Percentiles rank a stretch among this genome's conserved stretches.
phyloP scores from a whole-genome alignment of 768 basidiomycete genomes.

The Boletus pseudo-olivaceus region DNA sequence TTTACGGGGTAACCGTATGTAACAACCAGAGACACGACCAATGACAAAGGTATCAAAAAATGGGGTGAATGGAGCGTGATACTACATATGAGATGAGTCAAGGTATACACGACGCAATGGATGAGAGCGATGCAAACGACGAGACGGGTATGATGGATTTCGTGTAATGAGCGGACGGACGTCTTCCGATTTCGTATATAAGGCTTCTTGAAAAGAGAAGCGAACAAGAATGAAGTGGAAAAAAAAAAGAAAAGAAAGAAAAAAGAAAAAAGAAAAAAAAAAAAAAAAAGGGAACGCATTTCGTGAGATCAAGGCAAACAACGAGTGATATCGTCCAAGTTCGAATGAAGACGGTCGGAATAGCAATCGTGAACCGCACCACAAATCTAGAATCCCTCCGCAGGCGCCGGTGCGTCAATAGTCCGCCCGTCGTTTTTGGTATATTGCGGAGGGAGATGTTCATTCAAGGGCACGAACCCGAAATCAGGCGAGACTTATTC shows the following conservation, averaged over 20 bases:
- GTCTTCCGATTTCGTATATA: slow-evolving; percentile 36
- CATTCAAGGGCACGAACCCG: slow-evolving; percentile 80
- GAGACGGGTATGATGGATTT: slow-evolving; percentile 32
- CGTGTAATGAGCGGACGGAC: slow-evolving; percentile 34
- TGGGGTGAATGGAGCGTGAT: slow-evolving; percentile 33
- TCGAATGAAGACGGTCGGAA: slow-evolving; percentile 31
- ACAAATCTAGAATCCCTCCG: slow-evolving; percentile 30
- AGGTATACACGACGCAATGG: slow-evolving; percentile 37
- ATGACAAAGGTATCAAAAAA: slow-evolving; percentile 34
- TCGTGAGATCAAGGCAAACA: slow-evolving; percentile 32
- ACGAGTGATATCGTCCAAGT: slow-evolving; percentile 30
- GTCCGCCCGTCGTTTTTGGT: slow-evolving; percentile 52
- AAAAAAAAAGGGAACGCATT: slow-evolving; percentile 30
- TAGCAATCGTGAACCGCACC: slow-evolving; percentile 27
- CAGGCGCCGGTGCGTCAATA: slow-evolving; percentile 33
- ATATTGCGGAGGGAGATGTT: slow-evolving; percentile 65
- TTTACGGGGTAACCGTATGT: slow-evolving; percentile 39
- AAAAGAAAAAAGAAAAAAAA: not conserved
- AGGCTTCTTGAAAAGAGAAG: slow-evolving; percentile 25
- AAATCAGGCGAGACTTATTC: slow-evolving; percentile 75
- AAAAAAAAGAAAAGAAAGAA: not conserved
- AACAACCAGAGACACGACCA: slow-evolving; percentile 22
- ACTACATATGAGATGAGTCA: slow-evolving; percentile 36
- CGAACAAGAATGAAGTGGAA: slow-evolving; percentile 26
- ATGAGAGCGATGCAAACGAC: slow-evolving; percentile 37